These are phyloP conservation scores for Eucalyptus dawsonii DNA, from an alignment of 345 rosid species.

Conservation along the genomic window DNA sequence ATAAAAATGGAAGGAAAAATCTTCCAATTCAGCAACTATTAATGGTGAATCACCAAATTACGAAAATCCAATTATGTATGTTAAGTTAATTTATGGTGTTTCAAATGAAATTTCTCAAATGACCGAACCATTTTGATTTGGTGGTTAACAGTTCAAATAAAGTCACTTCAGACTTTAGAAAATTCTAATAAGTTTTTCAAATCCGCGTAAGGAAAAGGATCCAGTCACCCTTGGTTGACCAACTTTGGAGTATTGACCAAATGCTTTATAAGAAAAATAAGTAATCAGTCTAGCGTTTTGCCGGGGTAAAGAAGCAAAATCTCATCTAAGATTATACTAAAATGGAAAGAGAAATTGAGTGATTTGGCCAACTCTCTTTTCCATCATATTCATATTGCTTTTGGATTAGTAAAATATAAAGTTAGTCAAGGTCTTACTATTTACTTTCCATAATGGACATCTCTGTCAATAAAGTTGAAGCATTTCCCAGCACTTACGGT, in stretches of 20 bases:
- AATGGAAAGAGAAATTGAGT: not conserved
- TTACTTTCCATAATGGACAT: too few species aligned
- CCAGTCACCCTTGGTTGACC: not conserved
- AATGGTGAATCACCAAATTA: too few species aligned
- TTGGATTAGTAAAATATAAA: not conserved
- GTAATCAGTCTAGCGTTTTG: not conserved
- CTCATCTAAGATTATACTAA: not conserved
- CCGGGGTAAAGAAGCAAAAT: not conserved
- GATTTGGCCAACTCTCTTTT: not conserved
- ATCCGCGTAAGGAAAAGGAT: not conserved
- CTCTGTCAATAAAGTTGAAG: too few species aligned
- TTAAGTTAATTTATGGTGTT: too few species aligned
- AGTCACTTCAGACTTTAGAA: too few species aligned
- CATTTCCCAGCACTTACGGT: too few species aligned
- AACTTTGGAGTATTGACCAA: not conserved
- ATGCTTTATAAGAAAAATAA: not conserved
- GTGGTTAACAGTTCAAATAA: too few species aligned
- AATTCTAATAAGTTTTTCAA: too few species aligned
- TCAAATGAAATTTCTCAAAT: too few species aligned
- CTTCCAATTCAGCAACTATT: too few species aligned
- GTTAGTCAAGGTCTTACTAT: not conserved
- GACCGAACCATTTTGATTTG: fast-evolving
- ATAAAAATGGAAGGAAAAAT: too few species aligned
- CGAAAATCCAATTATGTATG: too few species aligned
- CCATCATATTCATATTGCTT: not conserved